Conservation (phyloP, 768 basidiomycete species). For the Tulasnella calospora region DNA sequence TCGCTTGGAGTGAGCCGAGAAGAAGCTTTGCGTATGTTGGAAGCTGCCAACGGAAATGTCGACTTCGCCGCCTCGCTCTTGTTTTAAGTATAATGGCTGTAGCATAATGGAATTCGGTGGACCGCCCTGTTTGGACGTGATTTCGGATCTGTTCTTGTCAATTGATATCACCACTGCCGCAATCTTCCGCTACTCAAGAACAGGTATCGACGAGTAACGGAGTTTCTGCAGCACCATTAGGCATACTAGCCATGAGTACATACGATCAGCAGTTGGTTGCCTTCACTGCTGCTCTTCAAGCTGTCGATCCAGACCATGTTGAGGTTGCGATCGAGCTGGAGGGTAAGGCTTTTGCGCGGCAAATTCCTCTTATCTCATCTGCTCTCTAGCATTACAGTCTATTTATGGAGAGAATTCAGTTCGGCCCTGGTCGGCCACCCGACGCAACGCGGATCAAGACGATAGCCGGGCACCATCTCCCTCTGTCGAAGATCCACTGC, state of each 20-base stretch:
- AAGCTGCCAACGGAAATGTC: constrained; percentile 77
- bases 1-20: constrained; percentile 73
- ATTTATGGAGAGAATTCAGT: constrained; percentile 73
- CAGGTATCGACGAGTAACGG: not conserved
- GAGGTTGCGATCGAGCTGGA: constrained; percentile 47
- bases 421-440: constrained; percentile 45
- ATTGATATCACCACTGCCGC: too few species aligned
- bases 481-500: constrained; percentile 28
- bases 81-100: constrained; percentile 43
- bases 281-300: constrained; percentile 28
- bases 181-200: too few species aligned
- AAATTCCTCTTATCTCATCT: not conserved
- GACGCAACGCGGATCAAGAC: constrained; percentile 12
- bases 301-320: constrained; percentile 39
- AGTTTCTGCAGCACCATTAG: not conserved
- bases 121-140: not conserved
- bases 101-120: not conserved
- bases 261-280: constrained; percentile 19
- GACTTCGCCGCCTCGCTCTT: constrained; percentile 84
- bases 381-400: constrained; percentile 59
- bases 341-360: constrained; percentile 33
- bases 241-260: not conserved
- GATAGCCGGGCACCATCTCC: constrained; percentile 36
- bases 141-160: not conserved
- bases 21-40: constrained; percentile 67